These are phyloP conservation scores for Saccharomycopsis olivae DNA, from an alignment of 805 yeast genomes.

Conservation along the genomic window DNA sequence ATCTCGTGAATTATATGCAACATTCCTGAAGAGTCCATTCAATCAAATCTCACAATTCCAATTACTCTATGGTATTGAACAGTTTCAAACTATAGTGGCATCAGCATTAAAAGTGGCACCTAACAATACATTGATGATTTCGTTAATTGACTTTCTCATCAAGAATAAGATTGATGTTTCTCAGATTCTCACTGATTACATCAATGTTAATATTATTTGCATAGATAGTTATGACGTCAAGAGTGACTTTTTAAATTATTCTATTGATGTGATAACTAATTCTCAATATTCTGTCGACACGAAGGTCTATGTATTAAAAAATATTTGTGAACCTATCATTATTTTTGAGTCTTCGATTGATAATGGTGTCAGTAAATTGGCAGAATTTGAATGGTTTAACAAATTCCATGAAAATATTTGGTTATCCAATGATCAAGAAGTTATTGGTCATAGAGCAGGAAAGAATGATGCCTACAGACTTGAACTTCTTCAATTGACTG, in stretches of 20 bases:
- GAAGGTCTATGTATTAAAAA: slow-evolving; percentile 49
- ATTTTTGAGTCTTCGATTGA: slow-evolving; percentile 45
- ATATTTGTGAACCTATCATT: slow-evolving; percentile 55
- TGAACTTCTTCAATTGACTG: slow-evolving; percentile 72
- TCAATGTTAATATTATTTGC: slow-evolving; percentile 46
- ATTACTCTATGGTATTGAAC: slow-evolving; percentile 56
- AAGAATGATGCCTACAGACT: slow-evolving; percentile 64
- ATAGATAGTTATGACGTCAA: slow-evolving; percentile 37
- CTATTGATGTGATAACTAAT: slow-evolving; percentile 40
- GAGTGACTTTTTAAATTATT: slow-evolving; percentile 39
- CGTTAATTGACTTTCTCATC: slow-evolving; percentile 34
- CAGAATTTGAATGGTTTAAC: slow-evolving; percentile 44
- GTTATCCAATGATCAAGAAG: slow-evolving; percentile 49
- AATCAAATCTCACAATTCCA: slow-evolving; percentile 57
- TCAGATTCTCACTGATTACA: slow-evolving; percentile 40
- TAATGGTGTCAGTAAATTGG: slow-evolving; percentile 37
- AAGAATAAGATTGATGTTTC: slow-evolving; percentile 37
- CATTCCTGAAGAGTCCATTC: slow-evolving; percentile 33
- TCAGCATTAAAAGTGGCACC: slow-evolving; percentile 26
- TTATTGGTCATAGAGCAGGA: slow-evolving; percentile 49
- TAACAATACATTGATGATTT: slow-evolving; percentile 30
- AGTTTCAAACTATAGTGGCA: slow-evolving; percentile 43
- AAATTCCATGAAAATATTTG: slow-evolving; percentile 57
- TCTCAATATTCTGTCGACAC: slow-evolving; percentile 38
- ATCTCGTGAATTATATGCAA: slow-evolving; percentile 33